Evolutionary conservation across 495 filamentous ascomycete species (phyloP), one percentile per base, ranked within the genome.

Genomic region (Xylaria curta): DNA sequence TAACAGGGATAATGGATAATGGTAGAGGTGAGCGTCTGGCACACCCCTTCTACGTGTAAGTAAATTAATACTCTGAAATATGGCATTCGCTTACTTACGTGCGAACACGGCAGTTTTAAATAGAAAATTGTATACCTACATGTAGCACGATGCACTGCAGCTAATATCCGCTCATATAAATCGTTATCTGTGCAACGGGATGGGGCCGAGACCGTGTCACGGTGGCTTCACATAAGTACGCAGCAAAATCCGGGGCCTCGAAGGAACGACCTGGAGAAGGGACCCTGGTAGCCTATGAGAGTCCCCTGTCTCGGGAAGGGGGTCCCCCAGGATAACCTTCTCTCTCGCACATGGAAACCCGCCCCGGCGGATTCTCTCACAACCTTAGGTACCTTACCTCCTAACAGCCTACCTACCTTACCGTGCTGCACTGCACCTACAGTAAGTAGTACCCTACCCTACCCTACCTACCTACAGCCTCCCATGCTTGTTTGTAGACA

Each of bases 151-250:
- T n/a, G 15, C 24, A n/a, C 17, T 36, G 54, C 19, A 33, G 19
- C 15, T 36, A 19, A 36, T 59, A 21, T n/a, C 19, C 19, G 33
- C 26, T 56, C 53, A 17, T 56, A 10, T 19, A 38, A 33, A 60
- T 60, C 58, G 58, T 21, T 13, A 60, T 60, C 58, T 66, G 63
- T 46, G 46, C 33, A 24, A 53, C 63, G 63, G 63, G 63, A 66
- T 53, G 46, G 46, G 38, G 24, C 46, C 44, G 63, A 53, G 46
- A 66, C 46, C 28, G 24, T 65, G 44, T 46, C 62, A 33, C 49
- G 62, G 44, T 65, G 62, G 38, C 62, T 65, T 65, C 42, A 65
- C 62, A 31, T 31, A 44, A 17, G 42, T 17, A 46, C 13, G 42
- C 9, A 42, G 38, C 9, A 12, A 42, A 49, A 21, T 8, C 62